Evolutionary conservation across 768 basidiomycete genomes (phyloP), one percentile per base, ranked within the genome.

Genomic region (Clathrus columnatus): DNA sequence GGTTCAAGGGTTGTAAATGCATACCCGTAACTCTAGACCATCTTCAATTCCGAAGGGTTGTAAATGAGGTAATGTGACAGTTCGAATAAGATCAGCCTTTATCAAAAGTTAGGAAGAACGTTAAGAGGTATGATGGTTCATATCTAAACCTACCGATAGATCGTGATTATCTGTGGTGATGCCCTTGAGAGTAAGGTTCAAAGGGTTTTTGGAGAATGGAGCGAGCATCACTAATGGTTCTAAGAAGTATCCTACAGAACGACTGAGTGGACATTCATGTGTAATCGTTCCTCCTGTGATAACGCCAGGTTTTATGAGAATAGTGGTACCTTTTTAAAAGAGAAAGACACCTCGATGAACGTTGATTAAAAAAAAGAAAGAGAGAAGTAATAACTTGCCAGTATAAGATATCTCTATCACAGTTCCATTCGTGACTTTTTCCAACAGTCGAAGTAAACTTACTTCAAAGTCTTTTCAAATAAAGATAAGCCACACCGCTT

Each of bases 371-470:
- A 41, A 21, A 23, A 43, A 18, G 36, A 52, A 18, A 49, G 52
- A 16, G 28, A 10, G 51, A 28, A n/a, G 2, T 36, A 6, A n/a
- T n/a, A 8, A 61, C 80, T 53, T 60, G 87, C 93, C 95, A 20
- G 96, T 98, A 6, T 94, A 85, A 1, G 92, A 95, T 50, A 99
- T 98, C 68, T 98, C 96, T 58, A 98, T 87, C 26, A 90, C 72
- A 5, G 90, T 90, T 1, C 95, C 96, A 75, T 98, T 97, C 2
- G 92, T 94, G 3, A 89, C 73, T 62, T 90, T 91, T 67, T 97
- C 94, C 29, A 97, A 63, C 16, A 98, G 70, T 46, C 95, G 76
- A 43, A 99, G 69, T 23, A 97, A 75, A 64, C 88, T 93, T 48
- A 95, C 82, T 73, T 99, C 96, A 69, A 85, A 95, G 68, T 98